Conservation (phyloP, 176 grass and related monocot species). For the Oryza meyeriana region DNA sequence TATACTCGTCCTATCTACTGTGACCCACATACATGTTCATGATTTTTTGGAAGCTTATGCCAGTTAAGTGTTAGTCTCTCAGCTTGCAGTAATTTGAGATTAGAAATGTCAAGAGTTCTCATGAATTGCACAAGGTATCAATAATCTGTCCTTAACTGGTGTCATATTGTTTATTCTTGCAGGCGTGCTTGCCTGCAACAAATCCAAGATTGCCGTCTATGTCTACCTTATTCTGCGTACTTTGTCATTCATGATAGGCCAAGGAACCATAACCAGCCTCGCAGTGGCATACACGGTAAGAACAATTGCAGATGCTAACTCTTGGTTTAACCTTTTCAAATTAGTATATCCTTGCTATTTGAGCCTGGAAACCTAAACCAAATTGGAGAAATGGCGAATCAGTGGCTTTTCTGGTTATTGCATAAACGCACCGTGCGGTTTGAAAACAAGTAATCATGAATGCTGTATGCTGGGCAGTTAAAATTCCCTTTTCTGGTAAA, state of each 20-base stretch:
- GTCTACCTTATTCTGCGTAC: slow-evolving; percentile 57
- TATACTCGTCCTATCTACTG: not conserved
- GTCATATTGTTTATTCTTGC: not conserved
- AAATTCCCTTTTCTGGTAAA: not conserved
- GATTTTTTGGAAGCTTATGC: not conserved
- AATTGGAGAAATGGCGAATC: not conserved
- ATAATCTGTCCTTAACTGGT: not conserved
- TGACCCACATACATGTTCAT: not conserved
- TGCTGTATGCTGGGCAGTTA: not conserved
- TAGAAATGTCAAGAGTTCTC: not conserved
- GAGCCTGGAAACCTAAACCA: not conserved
- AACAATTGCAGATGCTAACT: not conserved
- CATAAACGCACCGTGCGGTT: not conserved
- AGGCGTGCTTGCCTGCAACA: slow-evolving; percentile 70
- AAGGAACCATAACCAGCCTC: slow-evolving; percentile 79
- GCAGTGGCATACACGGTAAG: slow-evolving; percentile 70
- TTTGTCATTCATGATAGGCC: slow-evolving; percentile 64
- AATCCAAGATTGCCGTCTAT: slow-evolving; percentile 58
- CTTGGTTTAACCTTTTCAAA: not conserved
- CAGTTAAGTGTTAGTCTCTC: not conserved
- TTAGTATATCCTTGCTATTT: not conserved
- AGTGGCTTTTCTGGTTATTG: not conserved
- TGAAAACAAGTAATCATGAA: not conserved
- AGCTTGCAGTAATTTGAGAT: not conserved
- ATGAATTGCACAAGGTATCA: not conserved